Evolutionary conservation across 495 filamentous ascomycete genomes (phyloP).

Genomic region (Aspergillus taichungensis): DNA sequence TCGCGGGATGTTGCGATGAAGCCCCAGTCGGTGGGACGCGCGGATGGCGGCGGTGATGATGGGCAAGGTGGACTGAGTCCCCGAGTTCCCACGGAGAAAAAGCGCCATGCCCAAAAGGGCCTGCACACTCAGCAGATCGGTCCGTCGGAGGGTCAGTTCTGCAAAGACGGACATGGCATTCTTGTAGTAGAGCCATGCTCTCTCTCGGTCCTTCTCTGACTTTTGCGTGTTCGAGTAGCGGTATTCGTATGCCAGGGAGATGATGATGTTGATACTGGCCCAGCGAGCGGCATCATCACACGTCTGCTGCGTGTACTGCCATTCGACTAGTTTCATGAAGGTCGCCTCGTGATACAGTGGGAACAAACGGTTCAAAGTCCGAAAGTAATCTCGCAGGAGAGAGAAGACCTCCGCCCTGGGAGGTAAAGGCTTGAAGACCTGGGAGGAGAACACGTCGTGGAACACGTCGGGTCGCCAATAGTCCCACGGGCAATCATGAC

Average conservation of each 20-base stretch:
- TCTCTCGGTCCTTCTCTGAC: conserved; percentile 77
- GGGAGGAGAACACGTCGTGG: conserved; percentile 74
- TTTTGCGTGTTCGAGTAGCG: conserved; percentile 84
- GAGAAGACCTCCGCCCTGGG: conserved; percentile 69
- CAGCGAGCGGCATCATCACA: conserved; percentile 94
- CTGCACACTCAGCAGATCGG: conserved; percentile 87
- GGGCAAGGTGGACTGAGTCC: conserved; percentile 82
- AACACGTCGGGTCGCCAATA: conserved; percentile 93
- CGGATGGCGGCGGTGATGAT: conserved; percentile 87
- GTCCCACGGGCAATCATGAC: conserved; percentile 74
- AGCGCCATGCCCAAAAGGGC: conserved; percentile 89
- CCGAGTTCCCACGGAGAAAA: conserved; percentile 90
- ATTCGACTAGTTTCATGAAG: conserved; percentile 90
- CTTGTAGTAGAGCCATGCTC: conserved; percentile 87
- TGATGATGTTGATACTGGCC: conserved; percentile 86
- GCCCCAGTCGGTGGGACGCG: conserved; percentile 83
- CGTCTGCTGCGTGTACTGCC: conserved; percentile 83
- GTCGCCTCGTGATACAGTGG: conserved; percentile 91
- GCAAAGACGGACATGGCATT: conserved; percentile 88
- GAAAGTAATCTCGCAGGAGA: conserved; percentile 82
- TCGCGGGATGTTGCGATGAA: conserved; percentile 78
- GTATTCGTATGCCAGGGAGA: conserved; percentile 82
- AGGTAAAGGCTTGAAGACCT: conserved; percentile 70
- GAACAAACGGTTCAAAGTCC: conserved; percentile 94
- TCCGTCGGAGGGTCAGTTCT: conserved; percentile 86